These are phyloP conservation scores for Sparassis latifolia DNA, from an alignment of 1,284 basidiomycete genomes.

Conservation along the genomic window DNA sequence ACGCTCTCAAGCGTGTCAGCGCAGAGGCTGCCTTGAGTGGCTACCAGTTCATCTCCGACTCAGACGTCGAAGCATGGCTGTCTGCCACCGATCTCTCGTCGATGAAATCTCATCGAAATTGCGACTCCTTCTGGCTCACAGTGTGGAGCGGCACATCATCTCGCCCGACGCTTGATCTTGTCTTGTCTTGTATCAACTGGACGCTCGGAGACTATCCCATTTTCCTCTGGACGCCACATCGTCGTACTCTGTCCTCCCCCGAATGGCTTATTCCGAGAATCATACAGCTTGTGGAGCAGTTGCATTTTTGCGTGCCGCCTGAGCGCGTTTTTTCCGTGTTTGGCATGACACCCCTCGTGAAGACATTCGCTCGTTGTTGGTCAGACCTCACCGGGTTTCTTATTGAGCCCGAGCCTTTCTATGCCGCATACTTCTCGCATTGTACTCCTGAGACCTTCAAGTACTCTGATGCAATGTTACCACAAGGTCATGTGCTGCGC, in stretches of 20 bases:
- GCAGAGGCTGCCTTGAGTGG: slow-evolving; percentile 32
- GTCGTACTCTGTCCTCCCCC: slow-evolving; percentile 20
- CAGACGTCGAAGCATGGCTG: slow-evolving; percentile 26
- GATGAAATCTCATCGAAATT: slow-evolving; percentile 13
- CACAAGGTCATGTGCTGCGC: slow-evolving; percentile 26
- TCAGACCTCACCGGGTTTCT: slow-evolving; percentile 28
- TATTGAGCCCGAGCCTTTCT: slow-evolving; percentile 34
- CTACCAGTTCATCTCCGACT: slow-evolving; percentile 30
- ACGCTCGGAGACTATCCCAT: slow-evolving; percentile 42
- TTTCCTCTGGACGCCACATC: slow-evolving; percentile 42
- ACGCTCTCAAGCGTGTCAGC: slow-evolving; percentile 38
- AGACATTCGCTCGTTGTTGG: slow-evolving; percentile 34
- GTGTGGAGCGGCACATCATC: slow-evolving; percentile 34
- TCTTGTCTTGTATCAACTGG: slow-evolving; percentile 40
- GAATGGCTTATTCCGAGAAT: slow-evolving; percentile 32
- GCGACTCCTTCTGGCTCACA: slow-evolving; percentile 42
- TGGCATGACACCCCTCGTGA: slow-evolving; percentile 31
- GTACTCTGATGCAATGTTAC: slow-evolving; percentile 16
- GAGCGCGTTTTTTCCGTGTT: slow-evolving; percentile 44
- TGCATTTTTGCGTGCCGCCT: slow-evolving; percentile 32
- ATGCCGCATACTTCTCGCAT: slow-evolving; percentile 35
- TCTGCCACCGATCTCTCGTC: slow-evolving; percentile 14
- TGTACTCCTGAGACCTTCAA: slow-evolving; percentile 32
- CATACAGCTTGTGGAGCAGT: slow-evolving; percentile 27
- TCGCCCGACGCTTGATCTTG: slow-evolving; percentile 35